These are phyloP conservation scores for Apostasia ramifera DNA, from an alignment of 106 monocot species.

Conservation along the genomic window DNA sequence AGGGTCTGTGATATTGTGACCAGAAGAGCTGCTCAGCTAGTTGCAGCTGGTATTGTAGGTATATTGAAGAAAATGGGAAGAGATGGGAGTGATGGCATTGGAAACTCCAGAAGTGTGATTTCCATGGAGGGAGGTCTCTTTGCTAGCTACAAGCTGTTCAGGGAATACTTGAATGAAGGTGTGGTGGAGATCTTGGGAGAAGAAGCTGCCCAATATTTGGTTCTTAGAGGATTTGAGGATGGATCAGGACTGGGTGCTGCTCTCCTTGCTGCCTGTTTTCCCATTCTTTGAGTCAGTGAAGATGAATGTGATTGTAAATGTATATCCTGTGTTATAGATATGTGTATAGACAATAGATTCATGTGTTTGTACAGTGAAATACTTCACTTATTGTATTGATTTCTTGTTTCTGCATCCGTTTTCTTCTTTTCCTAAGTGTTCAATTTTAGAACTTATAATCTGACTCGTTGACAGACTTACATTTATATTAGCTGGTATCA, in stretches of 20 bases:
- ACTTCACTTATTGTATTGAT: not conserved
- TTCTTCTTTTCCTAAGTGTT: no score
- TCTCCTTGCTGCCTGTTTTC: slow-evolving; percentile 59
- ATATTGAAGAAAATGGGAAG: slow-evolving; percentile 92
- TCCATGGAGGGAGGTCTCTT: slow-evolving; percentile 84
- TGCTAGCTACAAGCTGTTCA: slow-evolving; percentile 51
- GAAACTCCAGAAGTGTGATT: slow-evolving; percentile 48
- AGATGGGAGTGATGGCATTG: slow-evolving; percentile 66
- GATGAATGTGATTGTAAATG: slow-evolving; percentile 8
- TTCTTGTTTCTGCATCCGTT: not conserved
- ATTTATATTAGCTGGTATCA: no score
- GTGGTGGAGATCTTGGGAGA: slow-evolving; percentile 79
- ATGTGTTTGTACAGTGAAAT: slow-evolving; percentile 3
- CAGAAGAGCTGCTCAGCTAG: slow-evolving; percentile 73
- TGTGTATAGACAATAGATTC: slow-evolving; percentile 16
- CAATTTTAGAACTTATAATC: no score
- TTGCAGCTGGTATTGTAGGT: slow-evolving; percentile 90
- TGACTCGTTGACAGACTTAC: no score
- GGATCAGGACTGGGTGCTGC: slow-evolving; percentile 92
- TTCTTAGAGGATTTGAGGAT: slow-evolving; percentile 53
- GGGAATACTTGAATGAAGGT: slow-evolving; percentile 83
- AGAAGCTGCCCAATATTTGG: slow-evolving; percentile 54
- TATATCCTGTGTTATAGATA: slow-evolving; percentile 20
- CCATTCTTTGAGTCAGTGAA: slow-evolving; percentile 32
- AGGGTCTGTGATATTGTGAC: slow-evolving; percentile 80